phyloP scores from a whole-genome alignment of 371 early-diverging fungal genomes.

The Lichtheimia ornata region DNA sequence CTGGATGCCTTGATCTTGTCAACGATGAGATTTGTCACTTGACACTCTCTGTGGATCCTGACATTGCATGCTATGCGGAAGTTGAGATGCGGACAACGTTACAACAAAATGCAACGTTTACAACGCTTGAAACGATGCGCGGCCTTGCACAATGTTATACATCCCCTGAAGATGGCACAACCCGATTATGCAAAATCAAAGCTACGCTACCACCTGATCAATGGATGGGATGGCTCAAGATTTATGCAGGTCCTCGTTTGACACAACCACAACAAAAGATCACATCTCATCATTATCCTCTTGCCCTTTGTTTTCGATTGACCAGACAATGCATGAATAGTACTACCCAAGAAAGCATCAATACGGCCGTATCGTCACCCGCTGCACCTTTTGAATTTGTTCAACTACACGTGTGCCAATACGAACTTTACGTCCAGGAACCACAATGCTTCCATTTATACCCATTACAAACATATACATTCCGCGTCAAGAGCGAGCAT shows the following conservation, averaged over 20 bases:
- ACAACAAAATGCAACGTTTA: slow-evolving; percentile 5
- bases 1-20: slow-evolving; percentile 5
- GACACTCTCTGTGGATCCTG: slow-evolving; percentile 20
- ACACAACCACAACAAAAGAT: slow-evolving; percentile 17
- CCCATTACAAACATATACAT: slow-evolving; percentile 43
- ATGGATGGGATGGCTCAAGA: slow-evolving; percentile 41
- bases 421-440: slow-evolving; percentile 46
- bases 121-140: slow-evolving; percentile 9
- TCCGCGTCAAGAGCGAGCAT: slow-evolving; percentile 28
- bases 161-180: slow-evolving; percentile 8
- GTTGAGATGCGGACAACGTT: slow-evolving; percentile 24
- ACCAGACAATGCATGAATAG: slow-evolving; percentile 11
- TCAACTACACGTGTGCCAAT: slow-evolving; percentile 28
- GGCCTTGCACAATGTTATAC: slow-evolving; percentile 39
- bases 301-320: slow-evolving; percentile 32
- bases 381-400: slow-evolving; percentile 38
- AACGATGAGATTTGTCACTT: slow-evolving; percentile 25
- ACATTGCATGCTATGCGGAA: slow-evolving; percentile 36
- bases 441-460: slow-evolving; percentile 51
- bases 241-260: slow-evolving; percentile 37
- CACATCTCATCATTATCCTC: slow-evolving; percentile 22
- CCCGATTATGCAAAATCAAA: slow-evolving; percentile 40
- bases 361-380: background rate
- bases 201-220: slow-evolving; percentile 39
- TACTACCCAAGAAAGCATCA: too few species aligned